Base-by-base conservation (phyloP, 805 yeast genomes). In the Ogataea polymorpha region DNA sequence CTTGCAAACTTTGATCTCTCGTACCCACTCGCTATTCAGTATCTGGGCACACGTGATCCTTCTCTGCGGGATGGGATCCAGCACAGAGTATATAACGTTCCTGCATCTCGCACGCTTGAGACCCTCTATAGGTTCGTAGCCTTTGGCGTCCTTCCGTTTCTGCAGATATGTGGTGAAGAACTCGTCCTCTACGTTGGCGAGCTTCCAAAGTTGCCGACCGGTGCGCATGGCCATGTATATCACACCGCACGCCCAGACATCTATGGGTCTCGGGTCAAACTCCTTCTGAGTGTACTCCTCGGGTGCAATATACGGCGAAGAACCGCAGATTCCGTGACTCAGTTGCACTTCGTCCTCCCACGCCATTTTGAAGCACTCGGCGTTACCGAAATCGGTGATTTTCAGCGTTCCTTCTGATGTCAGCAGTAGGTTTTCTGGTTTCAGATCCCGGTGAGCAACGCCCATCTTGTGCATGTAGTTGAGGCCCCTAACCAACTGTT, bases 221-320 rank as follows among this genome's bases (percentile, higher is more conserved):
- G 96, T 86, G 54, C 97, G 71, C 91, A 88, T 83, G 6, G 95
- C 95, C 87, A 88, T 82, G 58, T 85, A 88, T 25, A 88, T 87
- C 9, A 88, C 91, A 36, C 96, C 96, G 67, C 95, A 86, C 0
- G 96, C 80, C 96, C 96, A 88, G 26, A 87, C 79, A 65, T 88
- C 96, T 6, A 85, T 84, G 25, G 84, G 74, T 42, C 96, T 65
- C 2, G 95, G 85, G 63, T 88, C 96, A 62, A 86, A 88, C 54
- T 78, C 80, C 28, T 73, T 66, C 45, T 59, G 65, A 2, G 74
- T 69, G 60, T 80, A 84, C 50, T 84, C 93, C 63, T 88, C 96
- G 0, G 96, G 96, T 0, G 96, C 95, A 55, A 89, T 86, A 61
- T 88, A 88, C 2, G 96, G 96, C 6, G 85, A 78, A 0, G 93